Conservation (phyloP, 1,139 yeast species). For the Insectozyma bohioensis region DNA sequence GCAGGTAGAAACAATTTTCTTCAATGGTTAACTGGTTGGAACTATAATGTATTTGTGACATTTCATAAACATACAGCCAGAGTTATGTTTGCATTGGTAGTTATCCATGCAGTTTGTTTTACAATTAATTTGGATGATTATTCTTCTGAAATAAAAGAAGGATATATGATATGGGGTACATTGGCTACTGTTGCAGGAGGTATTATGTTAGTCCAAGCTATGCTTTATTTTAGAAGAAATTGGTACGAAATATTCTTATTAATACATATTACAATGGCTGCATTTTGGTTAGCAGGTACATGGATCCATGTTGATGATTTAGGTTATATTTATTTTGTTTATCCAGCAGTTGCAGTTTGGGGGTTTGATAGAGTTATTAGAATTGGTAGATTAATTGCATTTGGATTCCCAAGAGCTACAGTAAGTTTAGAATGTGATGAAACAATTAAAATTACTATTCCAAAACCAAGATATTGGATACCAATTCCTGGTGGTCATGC, state of each 20-base stretch:
- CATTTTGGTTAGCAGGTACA: slow-evolving; percentile 38
- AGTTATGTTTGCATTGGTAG: slow-evolving; percentile 25
- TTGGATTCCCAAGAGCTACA: slow-evolving; percentile 40
- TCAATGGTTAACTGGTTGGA: slow-evolving; percentile 40
- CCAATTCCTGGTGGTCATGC: slow-evolving; percentile 53
- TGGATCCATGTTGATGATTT: slow-evolving; percentile 42
- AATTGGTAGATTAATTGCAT: slow-evolving; percentile 28
- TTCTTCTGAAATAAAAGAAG: slow-evolving; percentile 16
- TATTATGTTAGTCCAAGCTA: slow-evolving; percentile 36
- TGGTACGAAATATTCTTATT: slow-evolving; percentile 46
- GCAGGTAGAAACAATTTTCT: slow-evolving; percentile 45
- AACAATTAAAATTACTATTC: slow-evolving; percentile 39
- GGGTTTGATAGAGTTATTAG: slow-evolving; percentile 40
- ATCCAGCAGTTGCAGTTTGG: slow-evolving; percentile 45
- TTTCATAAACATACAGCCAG: slow-evolving; percentile 43
- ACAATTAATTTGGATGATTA: slow-evolving; percentile 17
- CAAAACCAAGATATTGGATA: slow-evolving; percentile 42
- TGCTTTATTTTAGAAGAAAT: slow-evolving; percentile 38
- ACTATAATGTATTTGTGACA: slow-evolving; percentile 33
- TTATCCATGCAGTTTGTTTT: slow-evolving; percentile 43
- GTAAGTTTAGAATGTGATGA: slow-evolving; percentile 35
- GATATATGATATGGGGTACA: slow-evolving; percentile 30
- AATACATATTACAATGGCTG: slow-evolving; percentile 42
- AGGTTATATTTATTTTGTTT: slow-evolving; percentile 40
- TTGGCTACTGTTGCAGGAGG: slow-evolving; percentile 34